Conservation (phyloP, 2,329 filamentous ascomycete species). For the Trichoderma pleuroti region DNA sequence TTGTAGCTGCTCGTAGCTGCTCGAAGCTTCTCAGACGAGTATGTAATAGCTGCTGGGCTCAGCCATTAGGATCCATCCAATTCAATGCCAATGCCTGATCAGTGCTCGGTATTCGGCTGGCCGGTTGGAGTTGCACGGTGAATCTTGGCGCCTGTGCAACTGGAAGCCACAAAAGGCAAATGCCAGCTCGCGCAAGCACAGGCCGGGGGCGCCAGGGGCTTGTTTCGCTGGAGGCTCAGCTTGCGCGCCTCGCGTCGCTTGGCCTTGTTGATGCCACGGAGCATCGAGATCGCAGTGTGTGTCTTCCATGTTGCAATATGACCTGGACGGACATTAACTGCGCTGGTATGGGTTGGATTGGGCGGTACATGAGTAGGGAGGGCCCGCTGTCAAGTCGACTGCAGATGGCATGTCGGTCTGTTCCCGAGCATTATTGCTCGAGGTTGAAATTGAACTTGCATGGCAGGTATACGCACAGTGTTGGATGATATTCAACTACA, state of each 20-base stretch:
- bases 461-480: not conserved
- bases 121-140: not conserved
- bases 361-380: not conserved
- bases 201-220: not conserved
- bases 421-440: not conserved
- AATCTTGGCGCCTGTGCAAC: not conserved
- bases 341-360: not conserved
- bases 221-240: not conserved
- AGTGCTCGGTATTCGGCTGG: not conserved
- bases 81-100: not conserved
- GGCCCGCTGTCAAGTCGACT: not conserved
- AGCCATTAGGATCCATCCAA: not conserved
- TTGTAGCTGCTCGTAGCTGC: not conserved
- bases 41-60: not conserved
- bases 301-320: not conserved
- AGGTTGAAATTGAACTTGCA: not conserved
- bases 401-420: not conserved
- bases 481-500: not conserved
- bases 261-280: not conserved
- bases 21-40: not conserved
- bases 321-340: not conserved
- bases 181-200: not conserved
- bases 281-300: not conserved
- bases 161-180: constrained; percentile 5
- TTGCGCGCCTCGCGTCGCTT: constrained; percentile 5